phyloP scores from a whole-genome alignment of 352 stramenopile genomes.

The Aphanomyces euteiches region DNA sequence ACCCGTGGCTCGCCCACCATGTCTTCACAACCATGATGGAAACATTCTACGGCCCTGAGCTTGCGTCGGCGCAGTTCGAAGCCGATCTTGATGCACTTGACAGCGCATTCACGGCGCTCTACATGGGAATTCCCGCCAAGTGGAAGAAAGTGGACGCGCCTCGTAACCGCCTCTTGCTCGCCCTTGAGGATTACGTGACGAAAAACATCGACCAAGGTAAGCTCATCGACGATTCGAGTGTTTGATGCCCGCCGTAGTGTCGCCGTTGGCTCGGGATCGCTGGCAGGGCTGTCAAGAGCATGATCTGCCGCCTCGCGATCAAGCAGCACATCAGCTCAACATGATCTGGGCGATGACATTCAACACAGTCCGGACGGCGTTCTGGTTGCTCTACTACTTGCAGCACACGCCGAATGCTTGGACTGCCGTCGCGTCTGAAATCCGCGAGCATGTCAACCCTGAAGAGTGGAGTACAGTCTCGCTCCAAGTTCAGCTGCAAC shows the following conservation, averaged over 20 bases:
- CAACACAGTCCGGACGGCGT: conserved; percentile 17
- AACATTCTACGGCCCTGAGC: conserved; percentile 7
- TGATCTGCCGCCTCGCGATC: neutral
- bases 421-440: neutral
- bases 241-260: conserved; percentile 10
- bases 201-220: neutral
- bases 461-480: neutral
- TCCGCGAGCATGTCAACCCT: neutral
- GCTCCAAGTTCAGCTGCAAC: neutral
- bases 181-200: neutral
- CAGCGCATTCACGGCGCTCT: conserved; percentile 15
- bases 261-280: neutral
- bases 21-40: conserved; percentile 16
- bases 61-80: neutral
- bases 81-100: conserved; percentile 19
- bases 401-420: conserved; percentile 8
- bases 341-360: conserved; percentile 25
- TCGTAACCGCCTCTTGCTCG: neutral
- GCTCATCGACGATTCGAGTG: neutral
- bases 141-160: conserved; percentile 5
- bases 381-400: conserved; percentile 12
- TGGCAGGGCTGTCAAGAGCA: neutral
- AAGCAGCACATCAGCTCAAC: conserved; percentile 9
- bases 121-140: conserved; percentile 8
- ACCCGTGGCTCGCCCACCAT: conserved; percentile 1